phyloP scores from a whole-genome alignment of 129 eudicot species.

The Saposhnikovia divaricata region DNA sequence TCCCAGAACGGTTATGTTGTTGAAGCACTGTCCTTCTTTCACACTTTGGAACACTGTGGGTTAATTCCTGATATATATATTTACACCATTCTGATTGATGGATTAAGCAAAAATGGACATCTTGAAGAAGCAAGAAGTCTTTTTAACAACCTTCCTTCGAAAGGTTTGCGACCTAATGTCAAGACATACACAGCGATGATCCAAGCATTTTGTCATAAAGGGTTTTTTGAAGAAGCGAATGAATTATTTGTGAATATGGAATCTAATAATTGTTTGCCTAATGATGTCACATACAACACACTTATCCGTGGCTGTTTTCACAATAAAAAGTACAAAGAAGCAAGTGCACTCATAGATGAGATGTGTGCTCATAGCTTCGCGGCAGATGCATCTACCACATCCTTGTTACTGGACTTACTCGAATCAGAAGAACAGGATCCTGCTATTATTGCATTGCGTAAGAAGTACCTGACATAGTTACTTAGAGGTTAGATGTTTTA shows the following conservation, averaged over 20 bases:
- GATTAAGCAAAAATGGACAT: background rate
- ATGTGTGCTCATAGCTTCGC: background rate
- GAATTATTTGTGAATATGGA: background rate
- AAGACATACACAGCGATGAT: background rate
- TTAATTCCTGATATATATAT: no score
- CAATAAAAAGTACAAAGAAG: background rate
- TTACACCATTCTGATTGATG: background rate
- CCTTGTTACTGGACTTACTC: background rate
- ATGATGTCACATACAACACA: conserved; percentile 23
- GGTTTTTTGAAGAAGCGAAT: background rate
- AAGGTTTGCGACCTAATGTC: background rate
- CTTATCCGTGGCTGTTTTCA: conserved; percentile 20
- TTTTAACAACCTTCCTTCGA: background rate
- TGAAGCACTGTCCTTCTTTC: background rate
- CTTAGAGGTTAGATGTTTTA: background rate
- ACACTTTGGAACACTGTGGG: background rate
- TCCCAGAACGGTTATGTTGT: background rate
- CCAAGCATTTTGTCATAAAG: background rate
- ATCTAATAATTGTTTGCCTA: conserved; percentile 2
- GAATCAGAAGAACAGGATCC: background rate
- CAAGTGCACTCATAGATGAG: background rate
- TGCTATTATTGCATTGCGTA: no score
- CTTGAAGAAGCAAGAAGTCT: background rate
- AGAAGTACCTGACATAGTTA: background rate
- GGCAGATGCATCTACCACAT: background rate